Percentiles rank a stretch among this genome's conserved stretches.
Conservation (phyloP, 805 yeast species). For the Priceomyces fermenticarens region DNA sequence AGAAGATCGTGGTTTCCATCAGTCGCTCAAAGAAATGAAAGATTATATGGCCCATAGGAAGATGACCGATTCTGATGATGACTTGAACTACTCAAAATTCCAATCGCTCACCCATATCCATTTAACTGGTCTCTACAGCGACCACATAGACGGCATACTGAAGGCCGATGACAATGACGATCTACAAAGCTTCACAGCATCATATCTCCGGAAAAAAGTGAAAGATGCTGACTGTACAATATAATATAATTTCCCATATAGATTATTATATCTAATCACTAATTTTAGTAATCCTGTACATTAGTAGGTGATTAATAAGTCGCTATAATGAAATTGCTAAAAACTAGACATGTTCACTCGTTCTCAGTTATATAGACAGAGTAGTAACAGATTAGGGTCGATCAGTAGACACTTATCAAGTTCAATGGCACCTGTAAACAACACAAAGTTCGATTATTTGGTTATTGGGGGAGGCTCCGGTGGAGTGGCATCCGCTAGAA, state of each 20-base stretch:
- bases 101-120: constrained; percentile 18
- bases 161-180: constrained; percentile 10
- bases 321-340: no score
- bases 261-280: no score
- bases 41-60: constrained; percentile 7
- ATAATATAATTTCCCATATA: no score
- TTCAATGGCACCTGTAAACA: constrained; percentile 54
- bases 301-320: no score
- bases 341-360: constrained; percentile 8
- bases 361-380: constrained; percentile 11
- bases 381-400: constrained; percentile 18
- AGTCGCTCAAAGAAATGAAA: constrained; percentile 22
- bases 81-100: constrained; percentile 26
- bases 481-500: constrained; percentile 97
- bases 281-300: no score
- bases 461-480: constrained; percentile 99
- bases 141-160: constrained; percentile 2
- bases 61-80: constrained; percentile 6
- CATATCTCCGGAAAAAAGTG: constrained; percentile 28
- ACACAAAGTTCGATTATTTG: constrained; percentile 73
- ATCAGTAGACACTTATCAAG: constrained; percentile 28
- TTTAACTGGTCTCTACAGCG: constrained; percentile 19
- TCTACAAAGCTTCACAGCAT: constrained; percentile 20
- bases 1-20: constrained; percentile 29
- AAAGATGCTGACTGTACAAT: constrained; percentile 13